Base-by-base conservation (phyloP, 148 eudicot genomes). In the Camellia sinensis region DNA sequence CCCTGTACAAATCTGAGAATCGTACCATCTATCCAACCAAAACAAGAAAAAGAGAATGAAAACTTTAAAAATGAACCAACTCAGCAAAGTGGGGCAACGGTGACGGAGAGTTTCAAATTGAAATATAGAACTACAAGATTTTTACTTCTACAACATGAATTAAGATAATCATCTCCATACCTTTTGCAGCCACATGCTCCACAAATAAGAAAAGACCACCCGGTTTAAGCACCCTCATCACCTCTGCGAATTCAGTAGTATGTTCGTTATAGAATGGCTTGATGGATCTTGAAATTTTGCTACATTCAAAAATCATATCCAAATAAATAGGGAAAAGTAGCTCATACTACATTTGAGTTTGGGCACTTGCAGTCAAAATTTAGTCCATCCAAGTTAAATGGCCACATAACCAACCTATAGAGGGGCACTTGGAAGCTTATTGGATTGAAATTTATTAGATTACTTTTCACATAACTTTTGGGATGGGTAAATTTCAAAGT, bases 101-200 rank as follows among this genome's bases (percentile, higher is more conserved):
- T 68, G 44, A 18, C 44, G 43, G 8, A 11, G 74, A 67, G 13
- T 37, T 56, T 54, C 45, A 46, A 74, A 44, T 21, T 21, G 67
- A 44, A 57, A 18, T n/a, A 78, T 13, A 67, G 10, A 52, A 54
- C 18, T 56, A 54, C 41, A 13, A 37, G 1, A 78, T 50, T 50
- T 78, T 52, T 48, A 29, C 37, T 29, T 29, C 37, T 29, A 29
- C 37, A 1, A 29, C 37, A 29, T 29, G 37, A 29, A 29, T 7
- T 48, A 19, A 61, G 59, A 64, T 29, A 52, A 6, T 76, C 11
- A 48, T 56, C 59, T 46, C 13, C 56, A 7, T 86, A 92, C 98
- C 96, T 82, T 93, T 69, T 82, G 93, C 97, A 74, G 90, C 97
- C 14, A 95, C 96, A 81, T 95, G 98, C 84, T 95, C 98, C 74